Evolutionary conservation across 2,329 filamentous ascomycete species (phyloP).

Genomic region (Domatiomyces catenatus): DNA sequence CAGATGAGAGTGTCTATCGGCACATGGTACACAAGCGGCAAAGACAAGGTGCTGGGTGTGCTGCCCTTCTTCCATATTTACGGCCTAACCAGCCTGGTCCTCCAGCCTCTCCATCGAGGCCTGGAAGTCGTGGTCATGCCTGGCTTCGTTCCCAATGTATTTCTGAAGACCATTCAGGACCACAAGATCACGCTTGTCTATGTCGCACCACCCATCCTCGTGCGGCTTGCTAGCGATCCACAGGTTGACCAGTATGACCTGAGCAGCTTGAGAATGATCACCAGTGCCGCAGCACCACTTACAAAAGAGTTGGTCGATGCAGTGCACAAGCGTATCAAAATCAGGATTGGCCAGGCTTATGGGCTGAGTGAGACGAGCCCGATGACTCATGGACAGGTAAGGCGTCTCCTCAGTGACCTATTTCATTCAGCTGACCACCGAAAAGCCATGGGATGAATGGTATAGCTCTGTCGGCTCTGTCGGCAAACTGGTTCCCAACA

Average conservation of each 20-base stretch:
- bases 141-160: constrained; percentile 67
- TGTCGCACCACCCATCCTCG: constrained; percentile 69
- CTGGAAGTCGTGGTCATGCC: constrained; percentile 56
- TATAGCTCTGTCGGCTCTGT: constrained; percentile 61
- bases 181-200: constrained; percentile 64
- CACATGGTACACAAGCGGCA: constrained; percentile 36
- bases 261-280: constrained; percentile 64
- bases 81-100: constrained; percentile 58
- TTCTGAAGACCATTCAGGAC: constrained; percentile 61
- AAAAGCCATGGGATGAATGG: constrained; percentile 64
- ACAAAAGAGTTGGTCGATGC: constrained; percentile 65
- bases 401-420: constrained; percentile 44
- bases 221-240: constrained; percentile 66
- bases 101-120: constrained; percentile 52
- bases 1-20: constrained; percentile 42
- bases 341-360: constrained; percentile 84
- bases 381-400: constrained; percentile 49
- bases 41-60: constrained; percentile 62
- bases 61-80: constrained; percentile 89
- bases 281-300: constrained; percentile 73
- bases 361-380: constrained; percentile 79
- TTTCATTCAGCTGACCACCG: constrained; percentile 47
- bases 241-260: constrained; percentile 68
- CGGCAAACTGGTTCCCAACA: constrained; percentile 62
- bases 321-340: constrained; percentile 56